Conservation (phyloP, 495 filamentous ascomycete species). For the Aspergillus haitiensis region DNA sequence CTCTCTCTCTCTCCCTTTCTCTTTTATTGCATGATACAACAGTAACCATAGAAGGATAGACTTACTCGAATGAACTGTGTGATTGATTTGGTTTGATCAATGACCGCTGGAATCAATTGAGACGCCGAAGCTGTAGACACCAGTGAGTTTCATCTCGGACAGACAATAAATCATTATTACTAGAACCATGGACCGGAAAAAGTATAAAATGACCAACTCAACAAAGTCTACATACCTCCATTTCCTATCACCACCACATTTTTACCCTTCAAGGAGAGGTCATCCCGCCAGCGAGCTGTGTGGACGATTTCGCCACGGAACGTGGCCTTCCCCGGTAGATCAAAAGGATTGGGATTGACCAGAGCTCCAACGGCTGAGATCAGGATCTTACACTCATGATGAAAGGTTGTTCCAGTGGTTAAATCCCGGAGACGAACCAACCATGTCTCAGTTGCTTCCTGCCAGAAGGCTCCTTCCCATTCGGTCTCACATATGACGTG, state of each 20-base stretch:
- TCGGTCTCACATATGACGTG: conserved; percentile 25
- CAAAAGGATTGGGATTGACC: conserved; percentile 43
- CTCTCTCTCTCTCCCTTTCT: not conserved
- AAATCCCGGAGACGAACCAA: conserved; percentile 22
- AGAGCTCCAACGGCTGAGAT: conserved; percentile 49
- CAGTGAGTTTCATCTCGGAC: not conserved
- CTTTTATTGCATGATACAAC: not conserved
- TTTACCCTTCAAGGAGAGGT: conserved; percentile 53
- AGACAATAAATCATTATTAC: not conserved
- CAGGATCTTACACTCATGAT: conserved; percentile 48
- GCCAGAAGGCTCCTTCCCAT: conserved; percentile 25
- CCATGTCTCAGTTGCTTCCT: conserved; percentile 25
- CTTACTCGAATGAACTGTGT: conserved; percentile 16
- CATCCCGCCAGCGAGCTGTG: conserved; percentile 56
- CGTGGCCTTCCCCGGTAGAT: conserved; percentile 43
- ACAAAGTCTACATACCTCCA: conserved; percentile 23
- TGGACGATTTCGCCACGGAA: conserved; percentile 58
- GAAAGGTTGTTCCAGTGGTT: conserved; percentile 13
- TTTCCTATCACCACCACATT: conserved; percentile 57
- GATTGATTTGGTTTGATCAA: conserved; percentile 11
- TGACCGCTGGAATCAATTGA: conserved; percentile 14
- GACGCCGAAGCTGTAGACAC: conserved; percentile 8
- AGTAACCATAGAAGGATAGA: not conserved
- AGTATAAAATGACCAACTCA: not conserved
- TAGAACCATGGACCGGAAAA: not conserved